Evolutionary conservation across 1,284 basidiomycete genomes (phyloP), one percentile per base, ranked within the genome.

Genomic region (Xerocomus tenax): DNA sequence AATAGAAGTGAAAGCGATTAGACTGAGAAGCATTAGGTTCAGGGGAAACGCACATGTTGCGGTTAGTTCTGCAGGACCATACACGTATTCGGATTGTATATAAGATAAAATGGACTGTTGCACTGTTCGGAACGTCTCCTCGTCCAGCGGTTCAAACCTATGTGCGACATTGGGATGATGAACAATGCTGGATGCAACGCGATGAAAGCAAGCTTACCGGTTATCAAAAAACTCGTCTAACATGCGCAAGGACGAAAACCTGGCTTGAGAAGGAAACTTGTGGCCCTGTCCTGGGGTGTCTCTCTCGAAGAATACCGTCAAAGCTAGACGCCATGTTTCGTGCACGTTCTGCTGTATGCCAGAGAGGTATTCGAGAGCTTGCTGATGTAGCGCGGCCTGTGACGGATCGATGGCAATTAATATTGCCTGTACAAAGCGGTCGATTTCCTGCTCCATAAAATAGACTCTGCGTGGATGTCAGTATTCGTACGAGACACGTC

Each of bases 151-250:
- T 54, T 87, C 84, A 52, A 82, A 82, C 58, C 88, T 90, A 53
- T 6, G 42, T 18, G 38, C 3, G 19, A 21, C 2, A 34, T 60
- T 34, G 58, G 47, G 13, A 54, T 43, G 16, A 38, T 23, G 8
- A 23, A 30, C 30, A 36, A 26, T n/a, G 40, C 12, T 18, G 23
- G 15, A 47, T 21, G 25, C 30, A 12, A n/a, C 12, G 41, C n/a
- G 32, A 51, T 18, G 16, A 43, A 41, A 18, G 48, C 13, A 50
- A 23, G 72, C 87, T 73, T 66, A 90, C 90, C 83, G 78, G 67
- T 84, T 84, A 60, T 89, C 87, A 53, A 94, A 74, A 62, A 89
- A 91, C 49, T 91, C 88, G 55, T 91, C 88, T 51, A 95, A 69
- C 50, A 95, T 80, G 54, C 89, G 81, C 57, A 95, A 72, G 21